Evolutionary conservation across 257 asterid genomes (phyloP).

Genomic region (Scutellaria baicalensis): DNA sequence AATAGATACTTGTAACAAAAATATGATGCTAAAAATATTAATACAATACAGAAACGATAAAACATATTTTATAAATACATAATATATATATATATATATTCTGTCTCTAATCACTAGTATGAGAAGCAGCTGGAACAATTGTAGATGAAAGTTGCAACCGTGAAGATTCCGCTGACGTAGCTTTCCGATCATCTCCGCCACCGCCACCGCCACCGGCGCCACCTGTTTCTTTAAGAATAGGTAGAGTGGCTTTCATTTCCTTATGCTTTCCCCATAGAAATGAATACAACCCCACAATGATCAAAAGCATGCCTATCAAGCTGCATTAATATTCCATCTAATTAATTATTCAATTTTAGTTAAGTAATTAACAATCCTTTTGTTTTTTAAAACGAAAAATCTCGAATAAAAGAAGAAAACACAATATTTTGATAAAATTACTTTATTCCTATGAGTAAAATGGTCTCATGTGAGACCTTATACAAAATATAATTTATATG

Average conservation of each 20-base stretch:
- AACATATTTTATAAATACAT: too few species aligned
- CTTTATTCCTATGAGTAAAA: too few species aligned
- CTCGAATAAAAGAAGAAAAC: too few species aligned
- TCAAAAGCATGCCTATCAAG: constrained; percentile 45
- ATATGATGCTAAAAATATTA: too few species aligned
- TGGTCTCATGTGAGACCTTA: too few species aligned
- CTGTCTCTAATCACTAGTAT: neutral
- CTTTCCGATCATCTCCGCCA: neutral
- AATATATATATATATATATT: too few species aligned
- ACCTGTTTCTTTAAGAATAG: neutral
- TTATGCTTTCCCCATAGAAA: constrained; percentile 46
- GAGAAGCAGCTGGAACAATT: constrained; percentile 5
- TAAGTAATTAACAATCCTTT: neutral
- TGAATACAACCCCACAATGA: constrained; percentile 42
- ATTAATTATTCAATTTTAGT: neutral
- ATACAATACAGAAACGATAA: neutral
- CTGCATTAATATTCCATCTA: too few species aligned
- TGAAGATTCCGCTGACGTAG: neutral
- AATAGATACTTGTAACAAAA: too few species aligned
- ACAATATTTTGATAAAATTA: too few species aligned
- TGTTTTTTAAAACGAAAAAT: neutral
- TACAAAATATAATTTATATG: too few species aligned
- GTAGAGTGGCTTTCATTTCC: constrained; percentile 15
- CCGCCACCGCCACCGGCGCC: neutral
- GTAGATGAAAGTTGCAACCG: neutral